These are phyloP conservation scores for Adansonia rubrostipa DNA, from an alignment of 441 rosid genomes.

Conservation along the genomic window DNA sequence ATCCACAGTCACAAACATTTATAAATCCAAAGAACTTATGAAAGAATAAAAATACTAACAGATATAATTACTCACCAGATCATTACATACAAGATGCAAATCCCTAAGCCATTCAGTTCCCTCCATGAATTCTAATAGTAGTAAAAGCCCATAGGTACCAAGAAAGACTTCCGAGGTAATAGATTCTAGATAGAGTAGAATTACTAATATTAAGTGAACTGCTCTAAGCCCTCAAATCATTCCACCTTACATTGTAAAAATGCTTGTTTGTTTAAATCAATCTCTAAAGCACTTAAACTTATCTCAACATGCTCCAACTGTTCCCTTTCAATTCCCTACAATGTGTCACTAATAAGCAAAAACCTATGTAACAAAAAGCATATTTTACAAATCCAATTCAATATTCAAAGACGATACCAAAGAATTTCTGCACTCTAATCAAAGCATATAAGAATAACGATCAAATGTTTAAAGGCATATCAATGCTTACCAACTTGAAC, in stretches of 20 bases:
- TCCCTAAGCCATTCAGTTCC: neutral
- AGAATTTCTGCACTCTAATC: neutral
- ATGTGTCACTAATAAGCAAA: neutral
- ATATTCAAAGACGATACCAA: neutral
- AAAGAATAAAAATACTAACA: neutral
- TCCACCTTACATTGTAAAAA: neutral
- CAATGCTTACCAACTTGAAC: slow-evolving; percentile 59
- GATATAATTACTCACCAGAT: neutral
- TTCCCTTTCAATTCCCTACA: neutral
- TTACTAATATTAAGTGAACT: neutral
- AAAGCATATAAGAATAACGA: neutral
- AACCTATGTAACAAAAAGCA: neutral
- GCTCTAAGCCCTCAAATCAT: neutral
- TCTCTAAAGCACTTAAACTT: neutral
- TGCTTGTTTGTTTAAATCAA: neutral
- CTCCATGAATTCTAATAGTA: neutral
- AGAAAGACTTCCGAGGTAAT: neutral
- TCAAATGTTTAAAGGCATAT: neutral
- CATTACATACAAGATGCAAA: neutral
- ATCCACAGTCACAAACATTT: neutral
- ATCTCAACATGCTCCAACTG: slow-evolving; percentile 1
- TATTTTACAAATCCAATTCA: neutral
- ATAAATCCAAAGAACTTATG: neutral
- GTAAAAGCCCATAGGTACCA: neutral
- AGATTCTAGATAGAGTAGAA: neutral